phyloP scores from a whole-genome alignment of 192 early-diverging fungal species.

The Umbelopsis isabellina region DNA sequence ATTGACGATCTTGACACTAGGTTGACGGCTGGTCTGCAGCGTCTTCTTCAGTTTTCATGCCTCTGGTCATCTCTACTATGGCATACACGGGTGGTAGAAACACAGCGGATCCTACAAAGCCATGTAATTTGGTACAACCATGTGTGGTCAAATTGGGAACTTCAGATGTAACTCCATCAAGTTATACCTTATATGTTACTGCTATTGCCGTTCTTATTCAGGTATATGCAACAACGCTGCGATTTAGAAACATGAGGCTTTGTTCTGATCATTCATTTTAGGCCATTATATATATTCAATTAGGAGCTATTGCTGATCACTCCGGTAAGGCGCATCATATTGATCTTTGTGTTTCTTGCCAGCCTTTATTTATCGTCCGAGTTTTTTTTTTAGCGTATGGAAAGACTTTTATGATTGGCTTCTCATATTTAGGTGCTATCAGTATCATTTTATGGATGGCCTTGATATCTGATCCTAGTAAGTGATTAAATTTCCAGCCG shows the following conservation, averaged over 20 bases:
- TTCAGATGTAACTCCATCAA: not conserved
- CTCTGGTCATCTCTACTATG: constrained; percentile 6
- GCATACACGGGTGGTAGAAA: not conserved
- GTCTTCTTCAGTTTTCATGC: constrained; percentile 9
- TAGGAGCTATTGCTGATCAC: constrained; percentile 52
- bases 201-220: constrained; percentile 10
- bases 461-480: not conserved
- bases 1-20: not conserved
- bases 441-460: not conserved
- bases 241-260: not conserved
- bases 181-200: constrained; percentile 11
- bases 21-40: constrained; percentile 12
- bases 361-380: too few relatives aligned
- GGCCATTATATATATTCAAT: constrained; percentile 48
- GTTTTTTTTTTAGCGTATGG: not conserved
- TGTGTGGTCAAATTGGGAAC: constrained; percentile 2
- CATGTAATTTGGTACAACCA: not conserved
- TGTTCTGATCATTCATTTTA: constrained; percentile 28
- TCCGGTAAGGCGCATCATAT: constrained; percentile 30
- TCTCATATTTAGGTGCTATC: not conserved
- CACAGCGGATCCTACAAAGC: not conserved
- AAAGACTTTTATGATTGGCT: not conserved
- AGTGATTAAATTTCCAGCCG: not conserved
- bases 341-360: not conserved
- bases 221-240: not conserved